Evolutionary conservation across 2,329 filamentous ascomycete species (phyloP).

Genomic region (Chrysosporium queenslandicum): DNA sequence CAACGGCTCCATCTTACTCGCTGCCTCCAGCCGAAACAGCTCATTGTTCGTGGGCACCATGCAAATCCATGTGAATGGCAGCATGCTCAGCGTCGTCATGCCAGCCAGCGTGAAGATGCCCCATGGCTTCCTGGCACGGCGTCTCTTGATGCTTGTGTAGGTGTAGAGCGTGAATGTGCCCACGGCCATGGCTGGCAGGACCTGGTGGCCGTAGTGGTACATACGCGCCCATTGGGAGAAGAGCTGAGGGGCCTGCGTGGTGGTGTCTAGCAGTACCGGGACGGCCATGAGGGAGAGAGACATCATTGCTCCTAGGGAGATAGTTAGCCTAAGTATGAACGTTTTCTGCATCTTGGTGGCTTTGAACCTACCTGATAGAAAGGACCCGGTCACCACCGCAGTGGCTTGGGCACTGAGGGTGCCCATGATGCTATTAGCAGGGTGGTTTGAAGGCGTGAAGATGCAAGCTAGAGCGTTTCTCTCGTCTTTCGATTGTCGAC

Average conservation of each 20-base stretch:
- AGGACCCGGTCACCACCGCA: constrained; percentile 9
- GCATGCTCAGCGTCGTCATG: constrained; percentile 24
- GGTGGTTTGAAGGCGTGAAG: not conserved
- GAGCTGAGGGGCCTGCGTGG: constrained; percentile 20
- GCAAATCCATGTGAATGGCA: constrained; percentile 32
- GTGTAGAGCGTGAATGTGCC: constrained; percentile 22
- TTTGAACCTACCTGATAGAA: constrained; percentile 3
- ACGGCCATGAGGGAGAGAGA: constrained; percentile 23
- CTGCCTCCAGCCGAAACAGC: constrained; percentile 21
- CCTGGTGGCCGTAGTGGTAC: constrained; percentile 28
- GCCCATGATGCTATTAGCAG: not conserved
- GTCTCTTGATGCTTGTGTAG: constrained; percentile 15
- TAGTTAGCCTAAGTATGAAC: not conserved
- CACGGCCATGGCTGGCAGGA: constrained; percentile 25
- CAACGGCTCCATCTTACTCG: constrained; percentile 1
- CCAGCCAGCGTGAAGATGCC: constrained; percentile 19
- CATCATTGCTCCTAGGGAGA: constrained; percentile 22
- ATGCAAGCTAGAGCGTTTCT: not conserved
- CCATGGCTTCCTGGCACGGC: constrained; percentile 14
- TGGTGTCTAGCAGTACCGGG: constrained; percentile 28
- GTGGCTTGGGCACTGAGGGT: not conserved
- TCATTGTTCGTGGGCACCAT: constrained; percentile 30
- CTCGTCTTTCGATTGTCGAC: no score
- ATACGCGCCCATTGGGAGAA: constrained; percentile 27
- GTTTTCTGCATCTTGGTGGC: no score